These are phyloP conservation scores for Sindora glabra DNA, from an alignment of 306 rosid species.

Conservation along the genomic window DNA sequence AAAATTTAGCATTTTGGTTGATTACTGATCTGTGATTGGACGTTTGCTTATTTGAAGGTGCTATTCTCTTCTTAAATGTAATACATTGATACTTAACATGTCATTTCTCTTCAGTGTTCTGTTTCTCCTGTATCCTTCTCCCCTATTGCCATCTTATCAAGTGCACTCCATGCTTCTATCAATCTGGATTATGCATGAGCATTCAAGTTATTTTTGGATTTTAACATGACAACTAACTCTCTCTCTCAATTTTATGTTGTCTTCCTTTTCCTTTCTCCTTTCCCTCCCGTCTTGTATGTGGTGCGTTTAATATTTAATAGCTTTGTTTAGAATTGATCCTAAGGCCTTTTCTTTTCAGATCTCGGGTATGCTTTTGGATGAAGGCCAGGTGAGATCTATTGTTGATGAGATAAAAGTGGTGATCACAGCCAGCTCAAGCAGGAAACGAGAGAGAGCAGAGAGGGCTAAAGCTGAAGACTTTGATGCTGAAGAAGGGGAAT, in stretches of 20 bases:
- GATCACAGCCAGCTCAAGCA: slow-evolving; percentile 90
- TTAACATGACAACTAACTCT: background rate
- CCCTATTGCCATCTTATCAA: background rate
- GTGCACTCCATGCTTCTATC: background rate
- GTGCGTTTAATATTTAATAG: background rate
- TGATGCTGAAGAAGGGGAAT: slow-evolving; percentile 88
- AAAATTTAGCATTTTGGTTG: too few species aligned
- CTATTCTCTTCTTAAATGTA: too few species aligned
- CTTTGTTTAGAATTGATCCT: background rate
- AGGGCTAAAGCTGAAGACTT: slow-evolving; percentile 92
- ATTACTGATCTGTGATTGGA: too few species aligned
- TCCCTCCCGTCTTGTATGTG: background rate
- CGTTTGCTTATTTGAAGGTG: too few species aligned
- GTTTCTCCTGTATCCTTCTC: background rate
- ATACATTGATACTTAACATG: too few species aligned
- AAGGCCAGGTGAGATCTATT: slow-evolving; percentile 72
- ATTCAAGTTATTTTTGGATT: background rate
- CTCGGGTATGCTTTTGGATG: slow-evolving; percentile 85
- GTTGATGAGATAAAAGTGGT: slow-evolving; percentile 90
- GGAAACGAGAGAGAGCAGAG: slow-evolving; percentile 84
- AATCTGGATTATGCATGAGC: background rate
- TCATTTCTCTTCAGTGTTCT: background rate
- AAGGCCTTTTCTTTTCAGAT: slow-evolving; percentile 39
- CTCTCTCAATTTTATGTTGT: too few species aligned
- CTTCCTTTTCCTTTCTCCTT: too few species aligned